These are phyloP conservation scores for Cenococcum geophilum DNA, from an alignment of 495 filamentous ascomycete species.

Conservation along the genomic window DNA sequence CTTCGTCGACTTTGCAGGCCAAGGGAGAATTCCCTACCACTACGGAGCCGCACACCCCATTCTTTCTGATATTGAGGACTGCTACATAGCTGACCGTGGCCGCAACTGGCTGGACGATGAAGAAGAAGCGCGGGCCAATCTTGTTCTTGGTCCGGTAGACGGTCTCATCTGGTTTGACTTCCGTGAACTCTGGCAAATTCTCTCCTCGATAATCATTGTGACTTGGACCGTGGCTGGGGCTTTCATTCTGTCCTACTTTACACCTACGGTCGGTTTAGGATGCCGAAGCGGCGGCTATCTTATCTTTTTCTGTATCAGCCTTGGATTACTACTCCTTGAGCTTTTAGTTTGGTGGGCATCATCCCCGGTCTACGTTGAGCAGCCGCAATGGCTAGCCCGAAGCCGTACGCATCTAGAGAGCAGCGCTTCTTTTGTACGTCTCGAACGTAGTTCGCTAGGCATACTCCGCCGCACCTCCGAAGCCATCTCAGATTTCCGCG, in stretches of 20 bases:
- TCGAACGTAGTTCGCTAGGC: background rate
- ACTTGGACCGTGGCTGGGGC: constrained; percentile 36
- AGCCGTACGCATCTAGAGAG: constrained; percentile 12
- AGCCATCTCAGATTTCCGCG: constrained; percentile 3
- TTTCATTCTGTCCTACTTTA: constrained; percentile 43
- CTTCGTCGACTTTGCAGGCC: constrained; percentile 43
- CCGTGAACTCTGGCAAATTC: constrained; percentile 43
- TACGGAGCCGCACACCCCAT: constrained; percentile 45
- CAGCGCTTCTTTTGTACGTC: constrained; percentile 18
- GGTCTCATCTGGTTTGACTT: constrained; percentile 42
- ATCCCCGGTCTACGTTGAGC: constrained; percentile 12
- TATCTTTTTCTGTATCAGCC: constrained; percentile 38
- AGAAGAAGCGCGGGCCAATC: constrained; percentile 33
- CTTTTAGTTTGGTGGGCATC: constrained; percentile 38
- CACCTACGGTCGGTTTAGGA: constrained; percentile 46
- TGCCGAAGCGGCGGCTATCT: constrained; percentile 48
- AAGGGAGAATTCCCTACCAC: constrained; percentile 45
- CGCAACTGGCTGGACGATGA: constrained; percentile 40
- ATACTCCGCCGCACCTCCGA: background rate
- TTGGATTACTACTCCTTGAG: constrained; percentile 37
- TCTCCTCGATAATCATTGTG: constrained; percentile 36
- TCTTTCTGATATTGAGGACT: constrained; percentile 40
- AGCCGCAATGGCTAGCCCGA: constrained; percentile 11
- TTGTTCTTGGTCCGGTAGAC: constrained; percentile 35
- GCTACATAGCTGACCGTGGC: constrained; percentile 38